A percentile compares a stretch with the other conserved stretches of the same genome.
These are phyloP conservation scores for Cladosporium sp. DNA, from an alignment of 2,329 filamentous ascomycete species.

Conservation along the genomic window DNA sequence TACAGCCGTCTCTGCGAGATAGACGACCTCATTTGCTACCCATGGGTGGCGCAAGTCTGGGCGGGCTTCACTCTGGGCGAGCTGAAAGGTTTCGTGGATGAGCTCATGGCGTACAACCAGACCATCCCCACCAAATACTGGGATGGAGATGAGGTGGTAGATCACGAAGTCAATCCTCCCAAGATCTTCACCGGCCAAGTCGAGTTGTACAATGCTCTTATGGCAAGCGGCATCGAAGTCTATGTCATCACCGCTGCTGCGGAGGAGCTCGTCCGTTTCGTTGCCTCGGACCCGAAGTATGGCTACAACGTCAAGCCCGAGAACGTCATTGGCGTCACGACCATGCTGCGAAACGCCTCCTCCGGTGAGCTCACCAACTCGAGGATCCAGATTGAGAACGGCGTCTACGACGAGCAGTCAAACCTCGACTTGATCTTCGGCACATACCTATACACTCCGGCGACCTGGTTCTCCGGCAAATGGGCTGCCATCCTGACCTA, in stretches of 20 bases:
- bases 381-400: slow-evolving; percentile 37
- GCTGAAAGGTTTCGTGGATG: slow-evolving; percentile 43
- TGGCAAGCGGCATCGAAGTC: slow-evolving; percentile 40
- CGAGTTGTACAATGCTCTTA: slow-evolving; percentile 41
- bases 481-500: slow-evolving; percentile 35
- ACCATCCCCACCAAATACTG: slow-evolving; percentile 35
- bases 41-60: slow-evolving; percentile 39
- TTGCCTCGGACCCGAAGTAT: slow-evolving; percentile 40
- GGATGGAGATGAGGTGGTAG: slow-evolving; percentile 28
- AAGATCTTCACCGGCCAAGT: slow-evolving; percentile 36
- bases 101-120: slow-evolving; percentile 40
- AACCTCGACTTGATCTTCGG: slow-evolving; percentile 38
- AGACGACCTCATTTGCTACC: slow-evolving; percentile 39
- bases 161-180: slow-evolving; percentile 31
- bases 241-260: slow-evolving; percentile 39
- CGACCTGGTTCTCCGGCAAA: slow-evolving; percentile 41
- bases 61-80: slow-evolving; percentile 40
- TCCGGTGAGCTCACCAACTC: slow-evolving; percentile 23
- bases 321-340: slow-evolving; percentile 41
- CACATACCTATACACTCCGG: slow-evolving; percentile 39
- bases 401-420: slow-evolving; percentile 30
- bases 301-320: slow-evolving; percentile 42
- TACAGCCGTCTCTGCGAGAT: slow-evolving; percentile 40
- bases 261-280: slow-evolving; percentile 44
- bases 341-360: slow-evolving; percentile 32